Evolutionary conservation across 2,329 filamentous ascomycete genomes (phyloP), one percentile per base, ranked within the genome.

Genomic region (Epichloe baconii): DNA sequence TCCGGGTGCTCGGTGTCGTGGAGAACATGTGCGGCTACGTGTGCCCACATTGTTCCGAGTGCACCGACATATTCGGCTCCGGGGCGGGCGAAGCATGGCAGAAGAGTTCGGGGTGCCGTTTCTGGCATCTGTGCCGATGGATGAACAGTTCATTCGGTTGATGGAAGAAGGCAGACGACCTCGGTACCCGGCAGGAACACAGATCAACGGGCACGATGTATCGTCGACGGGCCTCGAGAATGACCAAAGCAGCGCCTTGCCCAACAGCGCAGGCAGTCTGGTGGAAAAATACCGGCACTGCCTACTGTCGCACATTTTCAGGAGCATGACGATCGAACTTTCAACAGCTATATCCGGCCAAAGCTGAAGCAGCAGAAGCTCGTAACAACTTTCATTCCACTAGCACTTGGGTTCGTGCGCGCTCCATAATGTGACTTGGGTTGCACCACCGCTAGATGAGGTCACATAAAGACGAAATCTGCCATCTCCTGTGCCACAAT

Each of bases 1-100:
- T 95, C 47, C 74, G 77, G 2, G 81, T 94, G 37, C 73, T 97
- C 11, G 93, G 93, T 0, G 90, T 98, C 1, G 79, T 98, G 44
- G 93, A 98, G 71, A 98, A 98, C 65, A 97, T 98, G 93, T 85
- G 83, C 57, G 88, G 88, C 2, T 94, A 87, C 60, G 85, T 93
- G n/a, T 93, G 87, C 62, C 82, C 82, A 6, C 79, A 84, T 62
- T 86, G 82, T 66, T 79, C 78, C 47, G 89, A 96, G 65, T 94
- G 91, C 68, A 95, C 88, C 49, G 88, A 97, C 68, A 79, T 97
- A 48, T 98, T 98, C 66, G 88, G 85, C 48, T 90, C 86, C 51
- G 93, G 93, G 93, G 93, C 93, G 93, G 93, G 7, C 75, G 87
- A 65, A 78, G 86, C 23, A 95, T 98, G 89, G 89, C 91, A 6